These are phyloP conservation scores for Kuraishia borneana DNA, from an alignment of 805 yeast genomes.

Conservation along the genomic window DNA sequence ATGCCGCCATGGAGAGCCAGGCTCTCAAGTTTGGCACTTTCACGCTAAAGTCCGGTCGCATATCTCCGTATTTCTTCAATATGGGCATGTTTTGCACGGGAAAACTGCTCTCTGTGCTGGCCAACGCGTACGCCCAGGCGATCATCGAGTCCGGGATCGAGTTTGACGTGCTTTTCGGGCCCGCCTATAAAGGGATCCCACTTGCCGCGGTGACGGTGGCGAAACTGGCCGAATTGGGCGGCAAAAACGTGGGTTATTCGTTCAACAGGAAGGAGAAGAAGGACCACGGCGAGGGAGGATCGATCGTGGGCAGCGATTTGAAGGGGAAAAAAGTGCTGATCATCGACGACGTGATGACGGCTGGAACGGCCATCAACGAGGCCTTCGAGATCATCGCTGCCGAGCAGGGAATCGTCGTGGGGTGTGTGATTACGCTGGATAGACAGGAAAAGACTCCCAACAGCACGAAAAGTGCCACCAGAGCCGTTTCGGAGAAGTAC, in stretches of 20 bases:
- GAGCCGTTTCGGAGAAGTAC: conserved; percentile 59
- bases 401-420: conserved; percentile 68
- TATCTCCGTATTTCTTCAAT: conserved; percentile 94
- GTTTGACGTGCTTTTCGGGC: conserved; percentile 90
- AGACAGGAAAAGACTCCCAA: conserved; percentile 84
- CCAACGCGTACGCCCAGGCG: conserved; percentile 81
- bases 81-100: conserved; percentile 86
- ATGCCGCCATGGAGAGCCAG: conserved; percentile 68
- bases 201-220: conserved; percentile 88
- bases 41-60: conserved; percentile 85
- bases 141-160: conserved; percentile 73
- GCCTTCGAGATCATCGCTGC: conserved; percentile 69
- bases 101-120: conserved; percentile 63
- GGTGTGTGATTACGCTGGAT: conserved; percentile 84
- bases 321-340: conserved; percentile 66
- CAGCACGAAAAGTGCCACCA: conserved; percentile 65
- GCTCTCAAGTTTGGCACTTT: conserved; percentile 84
- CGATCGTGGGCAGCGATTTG: conserved; percentile 76
- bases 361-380: conserved; percentile 96
- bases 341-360: conserved; percentile 96
- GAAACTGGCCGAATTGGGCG: conserved; percentile 83
- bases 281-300: conserved; percentile 98
- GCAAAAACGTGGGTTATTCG: conserved; percentile 73
- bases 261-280: conserved; percentile 94
- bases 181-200: conserved; percentile 97